A percentile compares a stretch with the other conserved stretches of the same genome.
These are phyloP conservation scores for Tolypocladium pustulatum DNA, from an alignment of 2,329 filamentous ascomycete genomes.

Conservation along the genomic window DNA sequence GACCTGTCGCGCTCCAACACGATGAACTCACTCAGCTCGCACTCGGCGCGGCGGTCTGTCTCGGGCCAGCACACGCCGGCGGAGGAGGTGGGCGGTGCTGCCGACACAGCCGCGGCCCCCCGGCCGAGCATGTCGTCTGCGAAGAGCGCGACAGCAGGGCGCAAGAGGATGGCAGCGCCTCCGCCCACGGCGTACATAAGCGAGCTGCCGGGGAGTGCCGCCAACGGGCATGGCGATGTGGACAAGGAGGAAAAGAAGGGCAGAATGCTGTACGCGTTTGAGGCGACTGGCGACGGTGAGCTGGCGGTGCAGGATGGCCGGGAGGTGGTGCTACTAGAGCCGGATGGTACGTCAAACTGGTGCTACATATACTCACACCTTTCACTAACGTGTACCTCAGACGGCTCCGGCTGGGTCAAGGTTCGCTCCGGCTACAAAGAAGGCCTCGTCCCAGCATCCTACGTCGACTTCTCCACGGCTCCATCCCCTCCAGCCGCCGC, in stretches of 20 bases:
- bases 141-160: slow-evolving; percentile 18
- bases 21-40: slow-evolving; percentile 81
- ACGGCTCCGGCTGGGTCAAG: slow-evolving; percentile 86
- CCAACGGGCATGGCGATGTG: slow-evolving; percentile 26
- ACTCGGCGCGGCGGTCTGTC: slow-evolving; percentile 56
- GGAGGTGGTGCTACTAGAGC: slow-evolving; percentile 68
- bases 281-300: slow-evolving; percentile 72
- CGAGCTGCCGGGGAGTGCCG: slow-evolving; percentile 44
- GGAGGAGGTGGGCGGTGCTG: slow-evolving; percentile 30
- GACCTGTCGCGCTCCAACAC: slow-evolving; percentile 71
- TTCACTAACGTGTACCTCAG: slow-evolving; percentile 32
- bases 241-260: slow-evolving; percentile 47
- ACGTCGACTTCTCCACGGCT: slow-evolving; percentile 55
- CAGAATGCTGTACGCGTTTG: slow-evolving; percentile 84
- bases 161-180: slow-evolving; percentile 72
- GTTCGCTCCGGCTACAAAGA: slow-evolving; percentile 65
- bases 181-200: slow-evolving; percentile 75
- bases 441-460: slow-evolving; percentile 79
- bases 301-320: slow-evolving; percentile 69
- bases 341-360: slow-evolving; percentile 60
- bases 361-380: background rate
- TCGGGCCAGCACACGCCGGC: slow-evolving; percentile 37
- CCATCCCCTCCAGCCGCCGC: slow-evolving; percentile 29
- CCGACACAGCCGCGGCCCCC: slow-evolving; percentile 12
- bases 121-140: slow-evolving; percentile 15